Base-by-base conservation (phyloP, 2,329 filamentous ascomycete species). In the Clonostachys chloroleuca region DNA sequence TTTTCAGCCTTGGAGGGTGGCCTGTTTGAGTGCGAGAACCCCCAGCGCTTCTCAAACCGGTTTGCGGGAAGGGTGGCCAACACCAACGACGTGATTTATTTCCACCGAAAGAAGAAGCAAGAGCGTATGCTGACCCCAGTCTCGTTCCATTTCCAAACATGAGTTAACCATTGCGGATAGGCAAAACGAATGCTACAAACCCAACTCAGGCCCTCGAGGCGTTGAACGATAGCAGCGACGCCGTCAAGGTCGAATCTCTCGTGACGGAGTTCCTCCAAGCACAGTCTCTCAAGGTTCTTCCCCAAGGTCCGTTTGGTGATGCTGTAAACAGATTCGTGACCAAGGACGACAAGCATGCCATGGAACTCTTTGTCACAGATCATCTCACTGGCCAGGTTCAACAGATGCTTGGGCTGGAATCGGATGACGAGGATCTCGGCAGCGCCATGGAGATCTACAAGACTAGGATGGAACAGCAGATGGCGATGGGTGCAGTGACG, bases 1-100 rank as follows among this genome's bases (percentile, higher is more conserved):
- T 94, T 90, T 54, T 87, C 89, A 0, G 84, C 91, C 0, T 87
- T 87, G 0, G 89, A 95, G 41, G 91, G 90, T 5, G 88, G 90
- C 13, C 81, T 83, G 35, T 99, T 90, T 58, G 89, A 97, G 55
- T 86, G 87, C 53, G 94, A 97, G 63, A 99, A 99, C 51, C 92
- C 94, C 0, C 94, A 97, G 62, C 84, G 94, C 9, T 96, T 97
- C 59, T 97, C 92, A 0, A 95, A 95, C 62, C 81, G 91, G 4
- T 99, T 97, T 56, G 78, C 87, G 2, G 87, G 84, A n/a, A 88
- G 83, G 59, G 92, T 99, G 1, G 94, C 94, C 49, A 99, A 99
- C 60, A 84, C 86, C 10, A 95, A 92, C 55, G 94, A 99, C 57
- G 90, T 99, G 1, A 84, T 99, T 1, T 87, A 92, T 59, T 97